A percentile compares a stretch with the other conserved stretches of the same genome.
Evolutionary conservation across 345 rosid genomes (phyloP).

Genomic region (Odontarrhena argentea): DNA sequence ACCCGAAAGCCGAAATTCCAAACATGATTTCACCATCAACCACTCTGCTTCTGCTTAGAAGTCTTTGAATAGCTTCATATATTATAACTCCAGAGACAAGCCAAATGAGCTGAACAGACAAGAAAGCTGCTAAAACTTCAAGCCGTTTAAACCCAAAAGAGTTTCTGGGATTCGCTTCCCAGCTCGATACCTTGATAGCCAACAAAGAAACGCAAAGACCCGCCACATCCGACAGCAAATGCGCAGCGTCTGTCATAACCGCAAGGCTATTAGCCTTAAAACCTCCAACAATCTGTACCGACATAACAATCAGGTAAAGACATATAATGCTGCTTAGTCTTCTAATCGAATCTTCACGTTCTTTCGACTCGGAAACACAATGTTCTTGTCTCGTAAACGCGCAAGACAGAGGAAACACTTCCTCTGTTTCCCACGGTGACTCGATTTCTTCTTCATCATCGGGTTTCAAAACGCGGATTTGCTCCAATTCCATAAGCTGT

Average conservation of each 20-base stretch:
- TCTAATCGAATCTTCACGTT: constrained; percentile 49
- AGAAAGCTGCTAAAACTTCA: constrained; percentile 79
- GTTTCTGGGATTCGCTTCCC: constrained; percentile 67
- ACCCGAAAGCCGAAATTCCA: constrained; percentile 71
- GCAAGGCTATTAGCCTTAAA: constrained; percentile 82
- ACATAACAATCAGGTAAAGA: constrained; percentile 54
- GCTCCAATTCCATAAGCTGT: constrained; percentile 60
- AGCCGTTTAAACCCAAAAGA: constrained; percentile 74
- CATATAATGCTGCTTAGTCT: constrained; percentile 59
- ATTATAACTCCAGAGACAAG: constrained; percentile 63
- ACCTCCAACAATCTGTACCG: constrained; percentile 73
- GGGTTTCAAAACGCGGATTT: constrained; percentile 44
- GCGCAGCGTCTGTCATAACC: constrained; percentile 81
- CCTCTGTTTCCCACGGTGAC: constrained; percentile 46
- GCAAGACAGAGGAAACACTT: constrained; percentile 46
- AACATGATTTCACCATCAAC: constrained; percentile 78
- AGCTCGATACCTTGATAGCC: constrained; percentile 75
- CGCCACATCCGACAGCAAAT: constrained; percentile 69
- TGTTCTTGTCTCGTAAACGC: constrained; percentile 54
- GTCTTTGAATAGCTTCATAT: constrained; percentile 64
- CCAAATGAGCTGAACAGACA: constrained; percentile 86
- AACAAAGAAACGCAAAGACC: constrained; percentile 73
- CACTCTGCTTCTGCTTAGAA: constrained; percentile 49
- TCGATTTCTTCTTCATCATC: constrained; percentile 44
- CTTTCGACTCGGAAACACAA: constrained; percentile 44